Base-by-base conservation (phyloP, 306 rosid genomes). In the Castanospermum australe region DNA sequence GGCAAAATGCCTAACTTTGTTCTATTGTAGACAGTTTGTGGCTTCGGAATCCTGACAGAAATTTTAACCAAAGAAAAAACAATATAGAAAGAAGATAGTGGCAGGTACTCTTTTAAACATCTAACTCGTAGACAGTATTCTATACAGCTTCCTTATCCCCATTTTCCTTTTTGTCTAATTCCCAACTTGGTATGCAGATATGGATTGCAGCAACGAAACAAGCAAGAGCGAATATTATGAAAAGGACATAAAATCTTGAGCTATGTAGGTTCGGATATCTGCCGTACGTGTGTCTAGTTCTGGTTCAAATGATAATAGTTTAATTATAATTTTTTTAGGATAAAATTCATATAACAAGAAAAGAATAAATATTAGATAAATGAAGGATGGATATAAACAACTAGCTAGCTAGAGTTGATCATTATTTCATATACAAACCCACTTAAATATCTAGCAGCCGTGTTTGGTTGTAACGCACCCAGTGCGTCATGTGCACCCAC, bases 381-480 rank as follows among this genome's bases (percentile, higher is more conserved):
- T 9, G 24, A 18, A 75, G 60, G 15, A 18, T 30, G 13, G 24
- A n/a, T 33, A 48, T 45, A 42, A 54, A 61, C 5, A 64, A 71
- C 32, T 55, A n/a, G n/a, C n/a, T n/a, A n/a, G n/a, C n/a, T n/a
- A 61, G 82, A 67, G 51, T 72, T 33, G 41, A 75, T 44, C 25
- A 60, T 60, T 45, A 30, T 20, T 21, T 3, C n/a, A n/a, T 41
- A 65, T 38, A 28, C 56, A 74, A 38, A 38, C 67, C 82, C 78
- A 77, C 83, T 85, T 39, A 51, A n/a, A 80, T 54, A 55, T 73
- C 21, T 78, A 80, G 79, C 84, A 63, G 81, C 74, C 83, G 18
- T 33, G 83, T 85, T 86, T 71, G 84, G 81, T 44, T 87, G 92
- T 50, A 83, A 79, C 83, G 88, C 93, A 92, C 87, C 32, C 3